Conservation (phyloP, 1,284 basidiomycete species). For the Porodaedalea pini region DNA sequence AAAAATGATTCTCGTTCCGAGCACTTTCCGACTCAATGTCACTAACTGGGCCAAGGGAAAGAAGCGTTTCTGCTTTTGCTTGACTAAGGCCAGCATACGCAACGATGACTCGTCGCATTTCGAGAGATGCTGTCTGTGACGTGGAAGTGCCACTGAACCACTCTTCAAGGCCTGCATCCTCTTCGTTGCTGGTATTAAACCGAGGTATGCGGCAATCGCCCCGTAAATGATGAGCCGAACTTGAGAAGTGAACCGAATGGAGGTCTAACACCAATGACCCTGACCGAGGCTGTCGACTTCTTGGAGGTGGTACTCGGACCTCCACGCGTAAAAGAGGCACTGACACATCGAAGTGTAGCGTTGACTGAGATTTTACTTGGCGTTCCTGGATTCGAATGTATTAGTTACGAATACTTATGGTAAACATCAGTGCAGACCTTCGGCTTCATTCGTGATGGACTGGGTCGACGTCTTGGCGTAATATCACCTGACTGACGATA, state of each 20-base stretch:
- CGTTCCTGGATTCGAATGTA: not conserved
- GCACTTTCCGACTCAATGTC: not conserved
- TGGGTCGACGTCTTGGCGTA: not conserved
- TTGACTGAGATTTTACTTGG: not conserved
- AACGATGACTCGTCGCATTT: slow-evolving; percentile 13
- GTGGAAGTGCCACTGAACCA: slow-evolving; percentile 9
- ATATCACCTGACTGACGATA: slow-evolving; percentile 28
- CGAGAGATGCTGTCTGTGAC: not conserved
- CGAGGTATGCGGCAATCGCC: not conserved
- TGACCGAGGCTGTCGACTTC: slow-evolving; percentile 22
- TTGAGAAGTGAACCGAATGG: slow-evolving; percentile 23
- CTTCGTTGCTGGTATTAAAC: not conserved
- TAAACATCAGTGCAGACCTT: not conserved
- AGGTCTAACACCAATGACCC: slow-evolving; percentile 29
- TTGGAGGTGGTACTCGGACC: slow-evolving; percentile 24
- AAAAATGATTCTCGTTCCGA: not conserved
- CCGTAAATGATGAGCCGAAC: not conserved
- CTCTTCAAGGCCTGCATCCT: slow-evolving; percentile 6
- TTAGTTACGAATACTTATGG: not conserved
- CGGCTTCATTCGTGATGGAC: not conserved
- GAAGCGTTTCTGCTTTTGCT: slow-evolving; percentile 22
- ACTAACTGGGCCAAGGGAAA: slow-evolving; percentile 22
- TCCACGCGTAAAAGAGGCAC: slow-evolving; percentile 27
- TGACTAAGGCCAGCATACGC: slow-evolving; percentile 15
- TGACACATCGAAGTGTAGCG: slow-evolving; percentile 2